Evolutionary conservation across 176 grass and related monocot genomes (phyloP).

Genomic region (Oryza glaberrima): DNA sequence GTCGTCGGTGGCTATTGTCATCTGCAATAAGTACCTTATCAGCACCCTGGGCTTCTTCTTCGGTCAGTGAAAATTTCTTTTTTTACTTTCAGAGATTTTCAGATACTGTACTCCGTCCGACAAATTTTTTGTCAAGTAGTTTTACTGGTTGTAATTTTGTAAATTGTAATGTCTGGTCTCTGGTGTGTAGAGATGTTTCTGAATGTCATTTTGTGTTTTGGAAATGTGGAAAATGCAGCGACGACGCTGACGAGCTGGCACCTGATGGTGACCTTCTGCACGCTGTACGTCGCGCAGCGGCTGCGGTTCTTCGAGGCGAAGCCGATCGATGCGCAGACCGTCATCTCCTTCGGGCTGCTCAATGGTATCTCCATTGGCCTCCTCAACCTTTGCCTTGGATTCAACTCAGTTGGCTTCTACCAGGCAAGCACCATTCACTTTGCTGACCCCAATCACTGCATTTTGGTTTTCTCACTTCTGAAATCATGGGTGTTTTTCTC

Average conservation of each 20-base stretch:
- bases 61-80: constrained; percentile 43
- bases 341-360: constrained; percentile 81
- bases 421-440: constrained; percentile 51
- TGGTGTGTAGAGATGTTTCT: neutral
- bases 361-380: constrained; percentile 93
- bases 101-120: neutral
- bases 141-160: neutral
- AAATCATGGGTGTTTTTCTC: neutral
- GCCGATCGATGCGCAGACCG: constrained; percentile 66
- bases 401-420: constrained; percentile 98
- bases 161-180: neutral
- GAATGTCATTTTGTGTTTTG: neutral
- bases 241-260: constrained; percentile 98
- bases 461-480: neutral
- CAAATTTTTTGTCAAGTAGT: neutral
- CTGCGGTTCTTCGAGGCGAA: constrained; percentile 91
- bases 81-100: neutral
- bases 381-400: constrained; percentile 95
- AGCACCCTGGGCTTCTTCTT: constrained; percentile 80
- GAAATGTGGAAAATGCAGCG: constrained; percentile 49
- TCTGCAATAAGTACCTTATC: constrained; percentile 97
- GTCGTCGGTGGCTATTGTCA: constrained; percentile 87
- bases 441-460: neutral
- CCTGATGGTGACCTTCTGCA: constrained; percentile 90
- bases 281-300: constrained; percentile 73